These are phyloP conservation scores for Pyropia yezoensis DNA, from an alignment of 23 red algal genomes.

Conservation along the genomic window DNA sequence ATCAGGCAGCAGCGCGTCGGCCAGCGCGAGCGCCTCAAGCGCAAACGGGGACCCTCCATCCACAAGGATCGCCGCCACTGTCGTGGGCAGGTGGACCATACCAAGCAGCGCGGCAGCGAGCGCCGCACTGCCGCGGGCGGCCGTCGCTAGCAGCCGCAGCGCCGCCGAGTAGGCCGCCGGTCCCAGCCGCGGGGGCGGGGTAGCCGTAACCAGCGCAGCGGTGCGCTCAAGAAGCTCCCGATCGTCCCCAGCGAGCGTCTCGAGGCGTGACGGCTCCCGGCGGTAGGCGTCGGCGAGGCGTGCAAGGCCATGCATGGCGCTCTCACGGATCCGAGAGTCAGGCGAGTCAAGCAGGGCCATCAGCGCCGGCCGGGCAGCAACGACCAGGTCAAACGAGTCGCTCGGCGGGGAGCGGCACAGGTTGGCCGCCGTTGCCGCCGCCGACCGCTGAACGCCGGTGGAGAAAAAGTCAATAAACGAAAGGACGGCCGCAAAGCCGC, in stretches of 20 bases:
- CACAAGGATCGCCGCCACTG: constrained; percentile 18
- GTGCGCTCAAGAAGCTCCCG: constrained; percentile 32
- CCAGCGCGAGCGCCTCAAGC: constrained; percentile 44
- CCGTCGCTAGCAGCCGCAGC: constrained; percentile 29
- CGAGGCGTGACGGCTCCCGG: constrained; percentile 21
- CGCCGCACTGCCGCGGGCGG: constrained; percentile 35
- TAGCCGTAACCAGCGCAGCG: constrained; percentile 22
- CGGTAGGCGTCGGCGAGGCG: constrained; percentile 44
- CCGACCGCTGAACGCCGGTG: constrained; percentile 75
- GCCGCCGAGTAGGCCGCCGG: constrained; percentile 42
- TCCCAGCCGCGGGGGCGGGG: constrained; percentile 24
- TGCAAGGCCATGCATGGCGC: constrained; percentile 30
- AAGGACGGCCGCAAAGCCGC: constrained; percentile 75
- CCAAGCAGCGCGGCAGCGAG: constrained; percentile 37
- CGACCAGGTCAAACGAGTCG: constrained; percentile 60
- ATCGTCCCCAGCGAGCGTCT: constrained; percentile 37
- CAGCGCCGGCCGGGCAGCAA: constrained; percentile 24
- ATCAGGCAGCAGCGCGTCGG: constrained; percentile 52
- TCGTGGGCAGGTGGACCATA: constrained; percentile 19
- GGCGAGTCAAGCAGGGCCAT: constrained; percentile 45
- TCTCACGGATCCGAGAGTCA: constrained; percentile 60
- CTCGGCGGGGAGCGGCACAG: constrained; percentile 46
- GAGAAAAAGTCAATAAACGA: constrained; percentile 95
- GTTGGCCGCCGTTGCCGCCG: constrained; percentile 74
- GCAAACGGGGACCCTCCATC: constrained; percentile 16